These are phyloP conservation scores for Didymella arachidicola DNA, from an alignment of 2,329 filamentous ascomycete species.

Conservation along the genomic window DNA sequence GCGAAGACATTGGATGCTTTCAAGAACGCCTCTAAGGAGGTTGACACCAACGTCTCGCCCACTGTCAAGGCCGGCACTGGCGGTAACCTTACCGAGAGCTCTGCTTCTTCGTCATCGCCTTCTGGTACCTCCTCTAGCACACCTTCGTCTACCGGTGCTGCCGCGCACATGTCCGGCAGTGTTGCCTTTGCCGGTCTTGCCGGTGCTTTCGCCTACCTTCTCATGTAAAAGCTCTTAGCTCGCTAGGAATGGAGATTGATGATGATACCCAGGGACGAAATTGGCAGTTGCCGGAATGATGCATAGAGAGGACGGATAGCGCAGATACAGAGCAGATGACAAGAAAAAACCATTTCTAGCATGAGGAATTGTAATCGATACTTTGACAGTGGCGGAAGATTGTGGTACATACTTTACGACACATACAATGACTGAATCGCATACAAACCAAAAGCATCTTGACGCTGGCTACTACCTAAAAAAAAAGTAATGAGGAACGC, in stretches of 20 bases:
- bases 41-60: slow-evolving; percentile 35
- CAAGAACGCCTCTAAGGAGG: slow-evolving; percentile 35
- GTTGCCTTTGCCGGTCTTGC: slow-evolving; percentile 39
- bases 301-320: not conserved
- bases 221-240: slow-evolving; percentile 40
- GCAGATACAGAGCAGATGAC: not conserved
- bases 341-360: not conserved
- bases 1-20: slow-evolving; percentile 36
- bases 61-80: slow-evolving; percentile 35
- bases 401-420: slow-evolving; percentile 9
- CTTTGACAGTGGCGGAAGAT: slow-evolving; percentile 8
- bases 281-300: not conserved
- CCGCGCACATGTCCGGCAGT: slow-evolving; percentile 37
- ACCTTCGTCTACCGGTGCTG: slow-evolving; percentile 35
- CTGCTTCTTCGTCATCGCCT: slow-evolving; percentile 22
- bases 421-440: not conserved
- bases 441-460: not conserved
- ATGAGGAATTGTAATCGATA: slow-evolving; percentile 6
- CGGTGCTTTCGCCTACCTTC: slow-evolving; percentile 41
- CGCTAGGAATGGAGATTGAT: slow-evolving; percentile 2
- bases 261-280: slow-evolving; percentile 25
- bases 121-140: slow-evolving; percentile 28
- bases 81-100: slow-evolving; percentile 36
- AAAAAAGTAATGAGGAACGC: not conserved
- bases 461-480: not conserved